phyloP scores from a whole-genome alignment of 345 rosid species.

The Corchorus capsularis region DNA sequence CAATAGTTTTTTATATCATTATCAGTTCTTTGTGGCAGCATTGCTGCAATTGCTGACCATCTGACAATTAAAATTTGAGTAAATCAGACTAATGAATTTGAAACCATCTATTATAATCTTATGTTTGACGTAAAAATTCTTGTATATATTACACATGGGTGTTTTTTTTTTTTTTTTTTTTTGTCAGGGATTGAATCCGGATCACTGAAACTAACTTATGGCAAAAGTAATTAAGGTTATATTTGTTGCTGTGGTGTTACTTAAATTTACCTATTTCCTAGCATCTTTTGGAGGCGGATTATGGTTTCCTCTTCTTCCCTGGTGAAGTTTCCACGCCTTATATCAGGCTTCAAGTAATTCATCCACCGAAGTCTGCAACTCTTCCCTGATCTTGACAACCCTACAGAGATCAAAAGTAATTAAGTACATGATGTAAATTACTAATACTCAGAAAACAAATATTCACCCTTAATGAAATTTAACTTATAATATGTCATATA shows the following conservation, averaged over 20 bases:
- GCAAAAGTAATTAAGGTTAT: too few relatives aligned
- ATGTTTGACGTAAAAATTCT: too few relatives aligned
- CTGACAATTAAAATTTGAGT: constrained; percentile 6
- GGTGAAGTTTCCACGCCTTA: constrained; percentile 59
- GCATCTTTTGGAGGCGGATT: constrained; percentile 36
- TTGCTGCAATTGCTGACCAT: constrained; percentile 56
- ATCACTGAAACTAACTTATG: too few relatives aligned
- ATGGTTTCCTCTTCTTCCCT: constrained; percentile 52
- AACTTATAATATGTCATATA: too few relatives aligned
- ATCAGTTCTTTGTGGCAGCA: constrained; percentile 52
- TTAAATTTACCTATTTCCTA: constrained; percentile 40
- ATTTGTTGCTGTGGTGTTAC: not conserved
- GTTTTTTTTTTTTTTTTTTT: too few relatives aligned
- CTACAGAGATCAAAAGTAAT: constrained; percentile 23
- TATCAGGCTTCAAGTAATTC: constrained; percentile 57
- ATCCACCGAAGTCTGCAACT: constrained; percentile 79
- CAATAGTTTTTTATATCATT: constrained; percentile 60
- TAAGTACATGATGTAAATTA: not conserved
- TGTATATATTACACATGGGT: too few relatives aligned
- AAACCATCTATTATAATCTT: too few relatives aligned
- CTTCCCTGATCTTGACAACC: constrained; percentile 59
- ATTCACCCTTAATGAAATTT: not conserved
- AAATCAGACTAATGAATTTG: too few relatives aligned
- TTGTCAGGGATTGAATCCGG: too few relatives aligned
- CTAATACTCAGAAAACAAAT: too few relatives aligned